Conservation (phyloP, 306 rosid species). For the Cicer arietinum region DNA sequence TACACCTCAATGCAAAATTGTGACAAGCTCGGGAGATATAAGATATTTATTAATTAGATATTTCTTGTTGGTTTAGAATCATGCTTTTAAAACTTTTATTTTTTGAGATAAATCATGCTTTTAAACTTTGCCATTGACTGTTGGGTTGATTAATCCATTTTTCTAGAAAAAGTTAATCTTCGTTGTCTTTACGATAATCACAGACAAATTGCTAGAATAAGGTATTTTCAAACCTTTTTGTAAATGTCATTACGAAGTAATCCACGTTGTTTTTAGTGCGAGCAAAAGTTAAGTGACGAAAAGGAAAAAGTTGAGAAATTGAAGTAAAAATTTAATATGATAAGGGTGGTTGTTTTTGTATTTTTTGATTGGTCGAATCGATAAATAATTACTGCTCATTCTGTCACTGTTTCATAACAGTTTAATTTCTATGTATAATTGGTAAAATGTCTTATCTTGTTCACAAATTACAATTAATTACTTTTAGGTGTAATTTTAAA, state of each 20-base stretch:
- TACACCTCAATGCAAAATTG: no score
- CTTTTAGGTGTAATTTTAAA: no score
- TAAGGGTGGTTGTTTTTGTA: slow-evolving; percentile 32
- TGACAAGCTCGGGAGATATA: no score
- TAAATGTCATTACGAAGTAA: slow-evolving; percentile 42
- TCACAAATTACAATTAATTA: no score
- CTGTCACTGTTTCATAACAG: no score
- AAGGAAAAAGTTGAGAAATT: slow-evolving; percentile 2
- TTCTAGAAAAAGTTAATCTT: background rate
- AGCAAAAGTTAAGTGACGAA: slow-evolving; percentile 13
- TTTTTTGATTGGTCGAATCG: background rate
- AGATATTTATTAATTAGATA: slow-evolving; percentile 36
- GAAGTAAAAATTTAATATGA: slow-evolving; percentile 31
- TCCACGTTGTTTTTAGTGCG: slow-evolving; percentile 32
- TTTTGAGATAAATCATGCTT: slow-evolving; percentile 4
- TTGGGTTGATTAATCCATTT: slow-evolving; percentile 5
- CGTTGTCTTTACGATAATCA: slow-evolving; percentile 11
- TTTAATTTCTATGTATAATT: no score
- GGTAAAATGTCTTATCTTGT: no score
- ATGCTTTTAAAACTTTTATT: background rate
- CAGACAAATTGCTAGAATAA: slow-evolving; percentile 27
- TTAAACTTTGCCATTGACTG: slow-evolving; percentile 20
- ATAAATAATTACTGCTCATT: background rate
- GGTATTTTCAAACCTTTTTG: slow-evolving; percentile 45
- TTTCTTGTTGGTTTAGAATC: background rate